Conservation (phyloP, 331 rosid species). For the Arachis monticola region DNA sequence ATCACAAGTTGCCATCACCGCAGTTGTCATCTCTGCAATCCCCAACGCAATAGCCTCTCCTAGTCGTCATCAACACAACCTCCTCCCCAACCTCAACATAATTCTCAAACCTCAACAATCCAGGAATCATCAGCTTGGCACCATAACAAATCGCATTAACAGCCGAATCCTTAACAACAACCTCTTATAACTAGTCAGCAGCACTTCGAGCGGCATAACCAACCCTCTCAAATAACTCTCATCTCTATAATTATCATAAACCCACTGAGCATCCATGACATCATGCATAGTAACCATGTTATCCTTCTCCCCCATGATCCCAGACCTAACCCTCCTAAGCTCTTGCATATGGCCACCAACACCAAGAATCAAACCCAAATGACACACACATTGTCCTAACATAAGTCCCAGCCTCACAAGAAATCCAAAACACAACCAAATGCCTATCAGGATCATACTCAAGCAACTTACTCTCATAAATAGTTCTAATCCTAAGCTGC, state of each 20-base stretch:
- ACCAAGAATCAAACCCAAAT: constrained; percentile 87
- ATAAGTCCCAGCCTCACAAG: constrained; percentile 94
- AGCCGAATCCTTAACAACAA: constrained; percentile 92
- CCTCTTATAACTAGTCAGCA: constrained; percentile 47
- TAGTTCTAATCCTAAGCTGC: constrained; percentile 90
- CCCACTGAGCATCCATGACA: constrained; percentile 93
- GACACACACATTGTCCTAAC: constrained; percentile 92
- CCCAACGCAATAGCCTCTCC: constrained; percentile 95
- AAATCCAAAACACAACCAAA: constrained; percentile 93
- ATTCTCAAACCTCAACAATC: constrained; percentile 85
- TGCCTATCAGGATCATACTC: constrained; percentile 80
- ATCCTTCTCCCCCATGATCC: constrained; percentile 90
- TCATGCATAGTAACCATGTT: constrained; percentile 97
- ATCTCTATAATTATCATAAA: constrained; percentile 70
- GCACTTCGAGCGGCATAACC: constrained; percentile 48
- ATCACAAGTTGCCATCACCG: constrained; percentile 94
- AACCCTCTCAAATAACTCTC: constrained; percentile 85
- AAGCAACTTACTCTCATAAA: constrained; percentile 93
- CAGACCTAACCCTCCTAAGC: constrained; percentile 90
- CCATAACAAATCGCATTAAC: constrained; percentile 97
- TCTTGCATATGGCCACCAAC: constrained; percentile 98
- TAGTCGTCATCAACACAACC: constrained; percentile 92
- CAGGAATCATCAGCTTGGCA: constrained; percentile 94
- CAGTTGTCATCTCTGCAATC: constrained; percentile 96
- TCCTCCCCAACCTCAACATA: constrained; percentile 95